These are phyloP conservation scores for Chaetomium olivaceum DNA, from an alignment of 2,329 filamentous ascomycete genomes.

Conservation along the genomic window DNA sequence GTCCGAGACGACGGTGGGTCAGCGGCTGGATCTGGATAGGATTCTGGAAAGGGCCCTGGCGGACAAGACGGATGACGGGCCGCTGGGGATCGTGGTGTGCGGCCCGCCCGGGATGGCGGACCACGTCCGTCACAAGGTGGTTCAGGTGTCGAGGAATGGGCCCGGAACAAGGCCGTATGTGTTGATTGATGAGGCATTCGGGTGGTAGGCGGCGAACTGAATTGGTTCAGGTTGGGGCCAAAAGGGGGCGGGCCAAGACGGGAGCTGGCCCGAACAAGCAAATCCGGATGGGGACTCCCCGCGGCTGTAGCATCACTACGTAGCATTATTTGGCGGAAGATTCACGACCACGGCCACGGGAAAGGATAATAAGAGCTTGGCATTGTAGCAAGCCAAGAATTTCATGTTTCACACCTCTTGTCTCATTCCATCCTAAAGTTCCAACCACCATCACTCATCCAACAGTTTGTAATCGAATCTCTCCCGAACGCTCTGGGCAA, in stretches of 20 bases:
- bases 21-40: slow-evolving; percentile 29
- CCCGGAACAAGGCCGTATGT: slow-evolving; percentile 31
- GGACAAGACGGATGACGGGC: slow-evolving; percentile 27
- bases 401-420: not conserved
- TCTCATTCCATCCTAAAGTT: not conserved
- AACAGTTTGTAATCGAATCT: slow-evolving; percentile 15
- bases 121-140: slow-evolving; percentile 33
- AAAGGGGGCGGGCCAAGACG: not conserved
- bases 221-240: not conserved
- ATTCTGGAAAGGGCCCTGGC: slow-evolving; percentile 27
- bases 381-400: not conserved
- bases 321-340: not conserved
- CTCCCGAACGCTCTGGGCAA: slow-evolving; percentile 8
- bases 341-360: not conserved
- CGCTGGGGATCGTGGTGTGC: slow-evolving; percentile 35
- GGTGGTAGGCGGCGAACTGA: slow-evolving; percentile 22
- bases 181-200: slow-evolving; percentile 30
- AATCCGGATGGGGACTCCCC: not conserved
- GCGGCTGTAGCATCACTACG: not conserved
- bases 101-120: slow-evolving; percentile 38
- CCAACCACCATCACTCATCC: slow-evolving; percentile 3
- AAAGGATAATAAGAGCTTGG: not conserved
- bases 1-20: slow-evolving; percentile 30
- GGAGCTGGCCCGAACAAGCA: not conserved
- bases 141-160: slow-evolving; percentile 26